Percentiles rank a stretch among this genome's conserved stretches.
phyloP scores from a whole-genome alignment of 352 stramenopile genomes.

The Phytophthora boehmeriae region DNA sequence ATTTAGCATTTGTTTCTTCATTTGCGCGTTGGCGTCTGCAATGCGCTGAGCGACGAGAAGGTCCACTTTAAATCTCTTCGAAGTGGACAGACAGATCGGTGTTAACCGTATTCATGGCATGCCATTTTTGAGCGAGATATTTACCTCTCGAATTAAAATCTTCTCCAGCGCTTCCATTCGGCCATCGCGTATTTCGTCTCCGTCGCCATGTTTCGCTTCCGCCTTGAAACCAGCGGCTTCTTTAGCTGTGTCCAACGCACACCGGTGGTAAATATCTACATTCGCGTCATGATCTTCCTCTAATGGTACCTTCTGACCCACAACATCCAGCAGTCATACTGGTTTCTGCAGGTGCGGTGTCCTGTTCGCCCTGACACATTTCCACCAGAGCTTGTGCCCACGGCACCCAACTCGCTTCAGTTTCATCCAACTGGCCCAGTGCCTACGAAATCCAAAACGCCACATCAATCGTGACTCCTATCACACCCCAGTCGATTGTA shows the following conservation, averaged over 20 bases:
- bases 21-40: constrained; percentile 55
- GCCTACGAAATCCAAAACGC: constrained; percentile 29
- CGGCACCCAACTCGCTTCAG: constrained; percentile 55
- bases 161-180: constrained; percentile 57
- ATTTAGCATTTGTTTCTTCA: constrained; percentile 76
- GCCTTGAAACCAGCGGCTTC: constrained; percentile 17
- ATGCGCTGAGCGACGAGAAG: constrained; percentile 74
- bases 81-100: background rate
- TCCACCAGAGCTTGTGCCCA: constrained; percentile 71
- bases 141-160: constrained; percentile 69
- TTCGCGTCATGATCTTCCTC: background rate
- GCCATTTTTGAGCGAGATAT: background rate
- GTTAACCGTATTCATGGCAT: background rate
- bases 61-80: constrained; percentile 76
- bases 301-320: constrained; percentile 13
- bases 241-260: constrained; percentile 6
- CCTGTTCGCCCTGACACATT: constrained; percentile 39
- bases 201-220: constrained; percentile 7
- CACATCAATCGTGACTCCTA: background rate
- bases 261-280: background rate
- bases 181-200: constrained; percentile 13
- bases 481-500: background rate
- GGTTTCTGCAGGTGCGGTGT: constrained; percentile 2
- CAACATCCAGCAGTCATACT: background rate
- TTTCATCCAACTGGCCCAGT: constrained; percentile 54